These are phyloP conservation scores for Stevia rebaudiana DNA, from an alignment of 140 eudicot genomes.

Conservation along the genomic window DNA sequence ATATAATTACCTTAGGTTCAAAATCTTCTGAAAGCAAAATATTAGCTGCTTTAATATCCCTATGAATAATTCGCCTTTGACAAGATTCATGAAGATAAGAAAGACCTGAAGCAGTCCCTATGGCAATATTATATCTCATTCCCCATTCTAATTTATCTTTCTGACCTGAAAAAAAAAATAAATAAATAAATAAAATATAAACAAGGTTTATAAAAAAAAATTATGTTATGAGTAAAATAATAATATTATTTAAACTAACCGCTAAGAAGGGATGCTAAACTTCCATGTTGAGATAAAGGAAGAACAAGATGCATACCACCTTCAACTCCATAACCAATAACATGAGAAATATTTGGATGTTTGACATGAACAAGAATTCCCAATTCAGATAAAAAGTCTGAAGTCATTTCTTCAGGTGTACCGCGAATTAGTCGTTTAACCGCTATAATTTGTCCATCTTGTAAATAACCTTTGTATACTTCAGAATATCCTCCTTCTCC, in stretches of 20 bases:
- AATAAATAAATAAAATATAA: too few relatives aligned
- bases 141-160: slow-evolving; percentile 54
- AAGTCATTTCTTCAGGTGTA: slow-evolving; percentile 71
- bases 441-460: slow-evolving; percentile 63
- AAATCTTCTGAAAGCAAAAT: slow-evolving; percentile 70
- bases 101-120: slow-evolving; percentile 71
- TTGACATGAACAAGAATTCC: slow-evolving; percentile 92
- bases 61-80: slow-evolving; percentile 74
- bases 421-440: slow-evolving; percentile 72
- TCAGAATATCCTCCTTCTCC: slow-evolving; percentile 98
- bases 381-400: slow-evolving; percentile 90
- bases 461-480: slow-evolving; percentile 71
- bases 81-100: slow-evolving; percentile 85
- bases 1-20: slow-evolving; percentile 55
- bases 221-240: background rate
- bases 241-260: slow-evolving; percentile 30
- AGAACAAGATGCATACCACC: slow-evolving; percentile 96
- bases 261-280: slow-evolving; percentile 64
- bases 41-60: slow-evolving; percentile 85
- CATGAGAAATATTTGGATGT: slow-evolving; percentile 82
- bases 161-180: slow-evolving; percentile 33
- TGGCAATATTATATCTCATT: slow-evolving; percentile 53
- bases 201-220: background rate
- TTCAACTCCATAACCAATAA: slow-evolving; percentile 91
- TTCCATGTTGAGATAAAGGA: slow-evolving; percentile 84